phyloP scores from a whole-genome alignment of 1,139 yeast species.

The Saccharomyces uvarum region DNA sequence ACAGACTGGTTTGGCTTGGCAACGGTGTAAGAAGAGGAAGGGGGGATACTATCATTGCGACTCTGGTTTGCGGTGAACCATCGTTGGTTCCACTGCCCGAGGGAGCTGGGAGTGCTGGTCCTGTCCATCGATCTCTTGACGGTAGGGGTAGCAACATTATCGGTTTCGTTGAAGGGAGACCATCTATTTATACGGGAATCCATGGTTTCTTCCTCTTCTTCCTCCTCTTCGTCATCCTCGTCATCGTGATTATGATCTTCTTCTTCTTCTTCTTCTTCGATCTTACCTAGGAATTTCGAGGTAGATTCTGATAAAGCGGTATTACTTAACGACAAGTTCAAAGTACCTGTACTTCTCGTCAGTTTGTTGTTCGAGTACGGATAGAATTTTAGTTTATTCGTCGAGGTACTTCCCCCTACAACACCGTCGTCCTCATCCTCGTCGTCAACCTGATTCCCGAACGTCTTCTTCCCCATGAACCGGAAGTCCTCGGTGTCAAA shows the following conservation, averaged over 20 bases:
- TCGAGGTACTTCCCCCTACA: not conserved
- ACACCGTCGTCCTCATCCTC: not conserved
- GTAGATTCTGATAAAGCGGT: not conserved
- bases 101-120: not conserved
- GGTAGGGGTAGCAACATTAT: constrained; percentile 4
- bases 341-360: constrained; percentile 29
- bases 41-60: constrained; percentile 4
- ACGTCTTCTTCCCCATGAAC: not conserved
- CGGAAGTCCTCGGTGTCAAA: not conserved
- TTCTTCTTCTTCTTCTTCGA: constrained; percentile 13
- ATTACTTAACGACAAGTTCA: constrained; percentile 26
- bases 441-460: not conserved
- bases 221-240: constrained; percentile 12
- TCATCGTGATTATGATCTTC: constrained; percentile 1
- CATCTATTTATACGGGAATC: constrained; percentile 17
- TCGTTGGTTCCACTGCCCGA: not conserved
- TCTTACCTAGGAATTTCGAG: constrained; percentile 9
- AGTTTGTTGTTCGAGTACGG: constrained; percentile 24
- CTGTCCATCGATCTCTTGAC: not conserved
- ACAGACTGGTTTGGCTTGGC: constrained; percentile 26
- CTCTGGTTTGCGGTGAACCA: constrained; percentile 4
- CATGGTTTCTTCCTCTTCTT: constrained; percentile 12
- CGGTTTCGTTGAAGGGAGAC: constrained; percentile 23
- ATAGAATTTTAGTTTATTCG: constrained; percentile 22
- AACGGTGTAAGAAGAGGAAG: constrained; percentile 5